phyloP scores from a whole-genome alignment of 1,284 basidiomycete genomes.

The Puccinia triticina region DNA sequence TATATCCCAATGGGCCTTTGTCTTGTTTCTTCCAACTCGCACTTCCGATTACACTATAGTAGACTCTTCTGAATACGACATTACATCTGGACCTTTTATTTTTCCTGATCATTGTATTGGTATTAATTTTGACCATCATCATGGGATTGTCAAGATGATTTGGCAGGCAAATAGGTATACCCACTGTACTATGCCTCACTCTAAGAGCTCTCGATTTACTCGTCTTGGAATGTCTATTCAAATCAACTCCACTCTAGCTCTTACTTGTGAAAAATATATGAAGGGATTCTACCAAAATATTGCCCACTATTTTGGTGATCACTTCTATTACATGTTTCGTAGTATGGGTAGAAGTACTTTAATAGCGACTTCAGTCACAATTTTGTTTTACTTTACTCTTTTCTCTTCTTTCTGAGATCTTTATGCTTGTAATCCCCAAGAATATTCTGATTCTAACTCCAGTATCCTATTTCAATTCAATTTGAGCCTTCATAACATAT shows the following conservation, averaged over 20 bases:
- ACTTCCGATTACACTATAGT: neutral
- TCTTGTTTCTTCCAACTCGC: neutral
- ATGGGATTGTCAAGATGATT: conserved; percentile 3
- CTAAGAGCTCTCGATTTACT: too few relatives aligned
- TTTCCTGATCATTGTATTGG: neutral
- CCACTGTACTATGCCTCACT: conserved; percentile 10
- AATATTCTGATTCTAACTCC: too few relatives aligned
- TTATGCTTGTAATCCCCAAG: too few relatives aligned
- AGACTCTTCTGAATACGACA: neutral
- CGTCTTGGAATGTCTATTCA: neutral
- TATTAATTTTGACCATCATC: conserved; percentile 13
- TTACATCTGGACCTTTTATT: neutral
- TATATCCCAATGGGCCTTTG: neutral
- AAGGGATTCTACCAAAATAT: neutral
- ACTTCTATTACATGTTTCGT: too few relatives aligned
- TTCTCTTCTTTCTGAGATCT: neutral
- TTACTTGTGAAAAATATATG: conserved; percentile 2
- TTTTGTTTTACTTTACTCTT: neutral
- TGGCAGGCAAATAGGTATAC: neutral
- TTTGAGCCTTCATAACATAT: too few relatives aligned
- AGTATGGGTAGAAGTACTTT: too few relatives aligned
- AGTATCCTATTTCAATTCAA: too few relatives aligned
- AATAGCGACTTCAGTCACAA: too few relatives aligned
- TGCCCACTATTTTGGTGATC: too few relatives aligned
- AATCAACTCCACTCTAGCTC: conserved; percentile 6